phyloP scores from a whole-genome alignment of 2,329 filamentous ascomycete species.

The Aureobasidium pullulans region DNA sequence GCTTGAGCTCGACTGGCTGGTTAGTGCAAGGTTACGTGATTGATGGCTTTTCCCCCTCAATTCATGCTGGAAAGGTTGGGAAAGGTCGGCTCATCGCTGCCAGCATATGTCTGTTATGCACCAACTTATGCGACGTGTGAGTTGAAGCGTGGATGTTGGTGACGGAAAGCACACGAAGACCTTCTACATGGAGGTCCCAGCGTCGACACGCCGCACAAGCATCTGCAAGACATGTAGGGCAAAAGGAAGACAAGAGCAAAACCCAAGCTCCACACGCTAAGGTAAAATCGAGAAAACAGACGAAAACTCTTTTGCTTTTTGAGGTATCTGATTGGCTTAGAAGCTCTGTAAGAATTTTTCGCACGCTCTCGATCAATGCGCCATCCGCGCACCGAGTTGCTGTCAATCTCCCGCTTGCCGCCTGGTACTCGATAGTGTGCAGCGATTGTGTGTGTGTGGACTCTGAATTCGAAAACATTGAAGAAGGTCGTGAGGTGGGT shows the following conservation, averaged over 20 bases:
- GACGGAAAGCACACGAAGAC: background rate
- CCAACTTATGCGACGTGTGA: background rate
- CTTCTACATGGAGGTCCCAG: background rate
- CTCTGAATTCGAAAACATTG: background rate
- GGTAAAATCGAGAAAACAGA: background rate
- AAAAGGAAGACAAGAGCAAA: background rate
- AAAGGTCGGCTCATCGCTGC: background rate
- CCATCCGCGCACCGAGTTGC: background rate
- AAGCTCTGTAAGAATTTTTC: background rate
- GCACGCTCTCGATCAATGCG: background rate
- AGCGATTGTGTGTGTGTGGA: background rate
- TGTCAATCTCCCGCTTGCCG: slow-evolving; percentile 3
- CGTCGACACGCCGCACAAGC: background rate
- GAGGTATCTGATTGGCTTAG: background rate
- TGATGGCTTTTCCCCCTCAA: background rate
- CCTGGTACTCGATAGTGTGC: slow-evolving; percentile 1
- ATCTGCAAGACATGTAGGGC: slow-evolving; percentile 4
- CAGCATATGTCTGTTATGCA: background rate
- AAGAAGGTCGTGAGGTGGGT: background rate
- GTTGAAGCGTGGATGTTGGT: background rate
- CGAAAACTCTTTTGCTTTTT: slow-evolving; percentile 2
- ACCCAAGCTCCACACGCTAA: background rate
- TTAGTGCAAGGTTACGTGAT: slow-evolving; percentile 2
- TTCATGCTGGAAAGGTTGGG: background rate
- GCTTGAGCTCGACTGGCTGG: background rate